phyloP scores from a whole-genome alignment of 2,329 filamentous ascomycete species.

The Talaromyces sp. region DNA sequence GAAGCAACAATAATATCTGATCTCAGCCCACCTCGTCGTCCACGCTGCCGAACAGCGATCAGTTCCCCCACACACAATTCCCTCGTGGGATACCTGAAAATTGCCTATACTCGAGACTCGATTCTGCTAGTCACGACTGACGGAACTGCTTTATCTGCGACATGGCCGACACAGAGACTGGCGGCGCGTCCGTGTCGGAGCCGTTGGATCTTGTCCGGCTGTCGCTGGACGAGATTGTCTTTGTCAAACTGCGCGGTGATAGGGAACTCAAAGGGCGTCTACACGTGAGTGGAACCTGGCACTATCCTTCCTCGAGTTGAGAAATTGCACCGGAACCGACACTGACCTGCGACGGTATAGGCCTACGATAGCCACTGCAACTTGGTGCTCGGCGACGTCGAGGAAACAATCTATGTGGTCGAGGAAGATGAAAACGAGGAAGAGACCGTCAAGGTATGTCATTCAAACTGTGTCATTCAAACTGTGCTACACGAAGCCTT shows the following conservation, averaged over 20 bases:
- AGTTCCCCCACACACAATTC: background rate
- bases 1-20: background rate
- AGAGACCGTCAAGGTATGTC: constrained; percentile 63
- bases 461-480: background rate
- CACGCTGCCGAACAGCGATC: background rate
- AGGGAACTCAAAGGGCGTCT: constrained; percentile 90
- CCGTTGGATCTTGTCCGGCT: constrained; percentile 93
- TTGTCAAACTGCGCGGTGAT: constrained; percentile 94
- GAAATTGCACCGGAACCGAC: background rate
- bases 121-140: background rate
- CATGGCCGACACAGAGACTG: constrained; percentile 81
- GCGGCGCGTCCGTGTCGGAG: constrained; percentile 67
- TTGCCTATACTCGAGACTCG: background rate
- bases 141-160: background rate
- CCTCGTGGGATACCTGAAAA: background rate
- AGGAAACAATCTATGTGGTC: constrained; percentile 92
- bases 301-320: background rate
- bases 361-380: constrained; percentile 99
- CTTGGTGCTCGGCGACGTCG: constrained; percentile 87
- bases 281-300: constrained; percentile 59
- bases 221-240: constrained; percentile 90
- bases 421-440: constrained; percentile 78
- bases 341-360: constrained; percentile 42
- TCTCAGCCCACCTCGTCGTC: background rate
- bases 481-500: no score